Conservation (phyloP, 768 basidiomycete genomes). For the Cystofilobasidium capitatum region DNA sequence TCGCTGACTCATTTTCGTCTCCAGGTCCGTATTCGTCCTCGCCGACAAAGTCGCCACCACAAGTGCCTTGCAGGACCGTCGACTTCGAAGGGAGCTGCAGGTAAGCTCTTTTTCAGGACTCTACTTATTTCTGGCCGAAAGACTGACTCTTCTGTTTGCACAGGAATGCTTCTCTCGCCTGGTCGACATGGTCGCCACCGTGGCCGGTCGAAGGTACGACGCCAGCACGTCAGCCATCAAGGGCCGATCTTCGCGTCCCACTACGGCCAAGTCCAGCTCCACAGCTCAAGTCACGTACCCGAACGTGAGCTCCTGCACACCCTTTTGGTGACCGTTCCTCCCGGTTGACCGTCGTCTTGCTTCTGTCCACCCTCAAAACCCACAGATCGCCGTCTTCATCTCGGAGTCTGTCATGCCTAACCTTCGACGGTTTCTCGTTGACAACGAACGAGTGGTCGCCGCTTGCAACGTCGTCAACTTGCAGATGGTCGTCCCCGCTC, state of each 20-base stretch:
- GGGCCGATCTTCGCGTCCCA: neutral
- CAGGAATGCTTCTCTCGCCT: conserved; percentile 79
- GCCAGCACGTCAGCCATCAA: neutral
- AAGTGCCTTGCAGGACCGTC: conserved; percentile 78
- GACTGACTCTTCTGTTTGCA: too few relatives aligned
- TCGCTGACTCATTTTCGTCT: neutral
- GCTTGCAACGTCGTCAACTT: conserved; percentile 74
- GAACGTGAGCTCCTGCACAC: conserved; percentile 11
- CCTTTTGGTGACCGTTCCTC: too few relatives aligned
- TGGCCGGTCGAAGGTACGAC: conserved; percentile 41
- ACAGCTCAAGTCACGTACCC: neutral
- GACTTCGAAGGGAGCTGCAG: conserved; percentile 80
- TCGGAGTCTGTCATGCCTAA: conserved; percentile 60
- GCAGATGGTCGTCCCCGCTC: conserved; percentile 67
- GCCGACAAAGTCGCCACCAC: conserved; percentile 81
- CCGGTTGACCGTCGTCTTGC: too few relatives aligned
- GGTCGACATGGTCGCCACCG: conserved; percentile 64
- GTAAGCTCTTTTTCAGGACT: conserved; percentile 42
- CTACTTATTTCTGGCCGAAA: neutral
- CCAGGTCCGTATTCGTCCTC: conserved; percentile 64
- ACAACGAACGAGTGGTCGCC: conserved; percentile 70
- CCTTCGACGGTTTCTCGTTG: conserved; percentile 66
- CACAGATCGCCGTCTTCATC: conserved; percentile 62
- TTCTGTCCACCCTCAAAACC: neutral
- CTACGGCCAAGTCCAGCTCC: neutral